phyloP scores from a whole-genome alignment of 495 filamentous ascomycete genomes.

The Penicillium pancosmium region DNA sequence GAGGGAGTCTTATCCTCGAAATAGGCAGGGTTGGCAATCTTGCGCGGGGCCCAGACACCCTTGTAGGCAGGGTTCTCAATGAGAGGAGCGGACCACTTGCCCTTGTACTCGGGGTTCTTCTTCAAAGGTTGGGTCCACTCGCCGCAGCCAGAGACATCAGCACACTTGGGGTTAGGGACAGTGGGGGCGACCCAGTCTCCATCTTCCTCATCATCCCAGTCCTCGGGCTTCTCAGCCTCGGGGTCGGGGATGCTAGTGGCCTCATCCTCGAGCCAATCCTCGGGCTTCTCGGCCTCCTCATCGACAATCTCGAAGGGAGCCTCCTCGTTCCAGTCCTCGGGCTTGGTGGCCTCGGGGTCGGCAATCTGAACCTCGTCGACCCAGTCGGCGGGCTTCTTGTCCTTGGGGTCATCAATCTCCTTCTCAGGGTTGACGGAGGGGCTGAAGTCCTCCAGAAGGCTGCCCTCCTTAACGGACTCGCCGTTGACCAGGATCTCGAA shows the following conservation, averaged over 20 bases:
- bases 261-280: constrained; percentile 96
- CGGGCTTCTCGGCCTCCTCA: constrained; percentile 87
- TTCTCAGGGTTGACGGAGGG: constrained; percentile 91
- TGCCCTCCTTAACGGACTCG: constrained; percentile 80
- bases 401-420: constrained; percentile 97
- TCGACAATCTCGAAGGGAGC: constrained; percentile 95
- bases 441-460: constrained; percentile 90
- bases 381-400: constrained; percentile 95
- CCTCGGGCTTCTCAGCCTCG: constrained; percentile 97
- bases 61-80: constrained; percentile 99
- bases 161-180: constrained; percentile 93
- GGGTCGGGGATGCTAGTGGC: constrained; percentile 85
- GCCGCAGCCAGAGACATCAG: constrained; percentile 91
- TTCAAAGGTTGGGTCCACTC: constrained; percentile 90
- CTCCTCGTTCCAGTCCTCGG: constrained; percentile 98
- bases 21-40: constrained; percentile 96
- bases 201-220: constrained; percentile 99
- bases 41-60: constrained; percentile 89
- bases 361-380: constrained; percentile 88
- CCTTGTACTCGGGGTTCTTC: constrained; percentile 97
- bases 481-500: constrained; percentile 91
- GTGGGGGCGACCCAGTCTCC: constrained; percentile 97
- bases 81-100: constrained; percentile 92
- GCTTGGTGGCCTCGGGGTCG: constrained; percentile 94
- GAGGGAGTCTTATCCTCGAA: constrained; percentile 97